phyloP scores from a whole-genome alignment of 768 basidiomycete genomes.

The Pleurotus citrinopileatus region DNA sequence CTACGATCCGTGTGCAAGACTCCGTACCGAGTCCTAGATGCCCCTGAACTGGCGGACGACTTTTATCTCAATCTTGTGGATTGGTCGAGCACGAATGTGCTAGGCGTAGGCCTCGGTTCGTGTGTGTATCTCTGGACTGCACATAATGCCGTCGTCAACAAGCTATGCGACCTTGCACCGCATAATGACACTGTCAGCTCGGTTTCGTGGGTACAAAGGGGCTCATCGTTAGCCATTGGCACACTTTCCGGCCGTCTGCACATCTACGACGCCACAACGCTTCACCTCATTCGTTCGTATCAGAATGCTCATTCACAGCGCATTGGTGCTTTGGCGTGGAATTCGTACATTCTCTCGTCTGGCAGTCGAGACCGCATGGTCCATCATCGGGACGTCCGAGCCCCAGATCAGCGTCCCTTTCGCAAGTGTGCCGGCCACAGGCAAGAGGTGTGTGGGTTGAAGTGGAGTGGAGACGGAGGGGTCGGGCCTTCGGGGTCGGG shows the following conservation, averaged over 20 bases:
- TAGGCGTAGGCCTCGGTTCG: conserved; percentile 87
- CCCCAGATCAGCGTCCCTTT: conserved; percentile 60
- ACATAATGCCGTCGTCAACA: conserved; percentile 87
- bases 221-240: conserved; percentile 88
- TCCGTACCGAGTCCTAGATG: conserved; percentile 95
- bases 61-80: conserved; percentile 98
- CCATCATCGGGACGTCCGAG: conserved; percentile 90
- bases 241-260: conserved; percentile 87
- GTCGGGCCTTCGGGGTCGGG: background rate
- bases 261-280: conserved; percentile 87
- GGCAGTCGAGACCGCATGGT: conserved; percentile 91
- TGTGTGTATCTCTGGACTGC: conserved; percentile 99
- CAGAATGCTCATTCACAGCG: conserved; percentile 82
- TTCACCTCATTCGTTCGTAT: conserved; percentile 78
- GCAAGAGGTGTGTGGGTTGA: conserved; percentile 95
- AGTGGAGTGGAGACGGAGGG: conserved; percentile 67
- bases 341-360: conserved; percentile 79
- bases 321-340: conserved; percentile 95
- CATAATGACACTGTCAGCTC: conserved; percentile 78
- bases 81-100: conserved; percentile 93
- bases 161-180: conserved; percentile 79
- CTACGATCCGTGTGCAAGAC: conserved; percentile 88
- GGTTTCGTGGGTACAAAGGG: conserved; percentile 92
- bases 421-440: conserved; percentile 71
- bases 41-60: conserved; percentile 95